A percentile compares a stretch with the other conserved stretches of the same genome.
Conservation (phyloP, 352 stramenopile genomes). For the Aphanomyces cochlioides region DNA sequence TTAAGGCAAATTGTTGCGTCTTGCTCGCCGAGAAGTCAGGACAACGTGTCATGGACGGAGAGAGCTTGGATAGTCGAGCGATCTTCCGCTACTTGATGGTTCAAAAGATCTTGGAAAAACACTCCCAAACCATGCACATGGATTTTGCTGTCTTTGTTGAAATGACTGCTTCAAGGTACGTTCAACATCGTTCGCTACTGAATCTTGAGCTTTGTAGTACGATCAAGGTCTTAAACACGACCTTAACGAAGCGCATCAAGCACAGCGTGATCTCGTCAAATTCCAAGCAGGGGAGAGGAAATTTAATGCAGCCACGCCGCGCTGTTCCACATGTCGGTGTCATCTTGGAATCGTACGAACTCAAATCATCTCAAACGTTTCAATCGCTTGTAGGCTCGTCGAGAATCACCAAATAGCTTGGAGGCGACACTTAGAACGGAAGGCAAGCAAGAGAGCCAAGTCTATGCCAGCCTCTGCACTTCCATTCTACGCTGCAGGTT, state of each 20-base stretch:
- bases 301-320: background rate
- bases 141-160: slow-evolving; percentile 58
- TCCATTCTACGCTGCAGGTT: slow-evolving; percentile 63
- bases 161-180: slow-evolving; percentile 44
- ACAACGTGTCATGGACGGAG: slow-evolving; percentile 53
- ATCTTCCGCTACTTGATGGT: slow-evolving; percentile 69
- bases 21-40: slow-evolving; percentile 55
- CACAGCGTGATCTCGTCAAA: slow-evolving; percentile 33
- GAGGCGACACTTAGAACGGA: slow-evolving; percentile 42
- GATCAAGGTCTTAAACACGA: slow-evolving; percentile 67
- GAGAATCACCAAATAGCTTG: slow-evolving; percentile 31
- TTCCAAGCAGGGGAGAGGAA: background rate
- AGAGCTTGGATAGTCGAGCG: slow-evolving; percentile 52
- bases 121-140: slow-evolving; percentile 41
- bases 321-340: background rate
- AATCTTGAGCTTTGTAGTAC: slow-evolving; percentile 30
- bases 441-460: slow-evolving; percentile 38
- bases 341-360: slow-evolving; percentile 15
- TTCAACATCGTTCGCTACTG: background rate
- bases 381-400: background rate
- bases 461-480: slow-evolving; percentile 39
- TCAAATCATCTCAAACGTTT: background rate
- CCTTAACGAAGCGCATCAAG: slow-evolving; percentile 50
- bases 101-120: slow-evolving; percentile 56
- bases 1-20: slow-evolving; percentile 45